Percentiles rank a stretch among this genome's conserved stretches.
phyloP scores from a whole-genome alignment of 768 basidiomycete genomes.

The Tricholoma bakamatsutake region DNA sequence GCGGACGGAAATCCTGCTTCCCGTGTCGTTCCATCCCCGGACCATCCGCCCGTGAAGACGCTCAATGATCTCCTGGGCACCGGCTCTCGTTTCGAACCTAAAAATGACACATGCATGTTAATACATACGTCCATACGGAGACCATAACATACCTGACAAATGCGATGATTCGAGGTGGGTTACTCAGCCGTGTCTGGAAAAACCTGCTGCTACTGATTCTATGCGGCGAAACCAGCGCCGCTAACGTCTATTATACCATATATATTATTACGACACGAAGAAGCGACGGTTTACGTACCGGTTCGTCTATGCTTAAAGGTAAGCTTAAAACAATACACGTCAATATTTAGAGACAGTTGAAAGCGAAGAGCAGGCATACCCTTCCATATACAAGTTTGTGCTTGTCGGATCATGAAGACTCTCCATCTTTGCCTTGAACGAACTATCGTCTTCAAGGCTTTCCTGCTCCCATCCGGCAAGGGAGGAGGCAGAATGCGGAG shows the following conservation, averaged over 20 bases:
- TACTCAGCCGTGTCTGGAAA: slow-evolving; percentile 73
- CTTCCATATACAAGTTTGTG: slow-evolving; percentile 81
- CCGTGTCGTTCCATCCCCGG: slow-evolving; percentile 70
- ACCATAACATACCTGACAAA: slow-evolving; percentile 58
- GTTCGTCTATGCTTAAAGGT: slow-evolving; percentile 64
- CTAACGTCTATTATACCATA: slow-evolving; percentile 42
- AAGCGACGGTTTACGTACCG: slow-evolving; percentile 30
- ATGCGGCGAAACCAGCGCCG: slow-evolving; percentile 62
- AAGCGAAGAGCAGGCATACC: slow-evolving; percentile 28
- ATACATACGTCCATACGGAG: slow-evolving; percentile 4
- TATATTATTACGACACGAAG: background rate
- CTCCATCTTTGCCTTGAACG: slow-evolving; percentile 80
- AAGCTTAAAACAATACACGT: slow-evolving; percentile 33
- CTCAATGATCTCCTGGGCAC: slow-evolving; percentile 75
- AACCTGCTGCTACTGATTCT: slow-evolving; percentile 71
- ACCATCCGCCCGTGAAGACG: slow-evolving; percentile 77
- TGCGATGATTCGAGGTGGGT: slow-evolving; percentile 74
- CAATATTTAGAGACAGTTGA: background rate
- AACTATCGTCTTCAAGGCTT: slow-evolving; percentile 24
- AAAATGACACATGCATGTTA: background rate
- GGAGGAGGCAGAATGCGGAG: slow-evolving; percentile 4
- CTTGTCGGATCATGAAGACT: slow-evolving; percentile 57
- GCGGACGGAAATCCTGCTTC: slow-evolving; percentile 71
- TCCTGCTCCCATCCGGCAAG: slow-evolving; percentile 19
- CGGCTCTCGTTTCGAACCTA: slow-evolving; percentile 65